Conservation (phyloP, 371 early-diverging fungal species). For the Parasitella parasitica region DNA sequence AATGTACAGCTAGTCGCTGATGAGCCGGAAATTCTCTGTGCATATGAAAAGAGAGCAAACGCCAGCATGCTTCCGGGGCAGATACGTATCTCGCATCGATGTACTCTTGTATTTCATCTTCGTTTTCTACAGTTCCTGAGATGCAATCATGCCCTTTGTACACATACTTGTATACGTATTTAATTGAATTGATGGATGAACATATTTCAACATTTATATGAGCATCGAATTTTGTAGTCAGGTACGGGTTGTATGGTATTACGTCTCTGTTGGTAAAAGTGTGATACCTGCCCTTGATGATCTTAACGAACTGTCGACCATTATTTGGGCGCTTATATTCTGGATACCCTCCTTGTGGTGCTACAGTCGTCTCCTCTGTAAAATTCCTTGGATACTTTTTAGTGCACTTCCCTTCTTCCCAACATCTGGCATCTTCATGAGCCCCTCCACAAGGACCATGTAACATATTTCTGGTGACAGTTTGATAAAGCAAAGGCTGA, state of each 20-base stretch:
- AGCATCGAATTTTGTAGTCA: conserved; percentile 38
- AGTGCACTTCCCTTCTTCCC: conserved; percentile 22
- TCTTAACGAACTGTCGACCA: no score
- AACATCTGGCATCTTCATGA: conserved; percentile 25
- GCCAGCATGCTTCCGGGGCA: conserved; percentile 26
- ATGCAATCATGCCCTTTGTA: conserved; percentile 29
- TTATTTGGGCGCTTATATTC: not conserved
- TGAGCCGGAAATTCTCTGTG: conserved; percentile 18
- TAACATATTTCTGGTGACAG: conserved; percentile 28
- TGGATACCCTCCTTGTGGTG: not conserved
- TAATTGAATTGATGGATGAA: conserved; percentile 8
- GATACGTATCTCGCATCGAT: conserved; percentile 25
- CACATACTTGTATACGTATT: conserved; percentile 25
- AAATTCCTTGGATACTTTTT: conserved; percentile 27
- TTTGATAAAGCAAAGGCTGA: conserved; percentile 26
- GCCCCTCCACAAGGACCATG: conserved; percentile 35
- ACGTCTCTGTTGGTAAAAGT: conserved; percentile 24
- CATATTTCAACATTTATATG: conserved; percentile 44
- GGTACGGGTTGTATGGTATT: conserved; percentile 32
- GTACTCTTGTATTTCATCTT: conserved; percentile 20
- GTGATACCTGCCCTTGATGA: no score
- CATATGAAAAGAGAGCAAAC: conserved; percentile 23
- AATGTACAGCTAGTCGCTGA: conserved; percentile 16
- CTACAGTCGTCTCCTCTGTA: conserved; percentile 11
- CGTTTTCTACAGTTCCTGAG: not conserved